Percentiles rank a stretch among this genome's conserved stretches.
phyloP scores from a whole-genome alignment of 768 basidiomycete species.

The Lactarius pseudohatsudake region DNA sequence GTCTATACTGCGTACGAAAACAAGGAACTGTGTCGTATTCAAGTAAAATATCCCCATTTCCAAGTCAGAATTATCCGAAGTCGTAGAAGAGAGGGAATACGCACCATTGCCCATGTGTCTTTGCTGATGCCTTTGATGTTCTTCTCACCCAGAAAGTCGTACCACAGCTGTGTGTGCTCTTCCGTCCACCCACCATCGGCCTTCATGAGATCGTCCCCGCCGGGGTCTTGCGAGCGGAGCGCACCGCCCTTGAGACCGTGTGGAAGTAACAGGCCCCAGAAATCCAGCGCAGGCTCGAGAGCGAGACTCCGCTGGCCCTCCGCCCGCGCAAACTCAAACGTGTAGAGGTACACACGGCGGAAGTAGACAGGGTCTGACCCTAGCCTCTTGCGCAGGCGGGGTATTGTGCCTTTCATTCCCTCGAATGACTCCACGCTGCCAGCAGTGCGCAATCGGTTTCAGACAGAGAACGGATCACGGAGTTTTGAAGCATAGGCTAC shows the following conservation, averaged over 20 bases:
- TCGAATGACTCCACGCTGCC: constrained; percentile 64
- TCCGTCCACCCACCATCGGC: constrained; percentile 56
- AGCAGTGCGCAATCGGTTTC: too few species aligned
- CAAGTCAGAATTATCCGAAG: background rate
- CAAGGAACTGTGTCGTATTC: constrained; percentile 56
- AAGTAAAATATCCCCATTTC: background rate
- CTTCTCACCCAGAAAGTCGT: constrained; percentile 66
- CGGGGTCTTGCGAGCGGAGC: constrained; percentile 45
- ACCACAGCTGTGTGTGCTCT: constrained; percentile 71
- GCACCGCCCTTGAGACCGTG: constrained; percentile 70
- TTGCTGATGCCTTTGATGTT: constrained; percentile 79
- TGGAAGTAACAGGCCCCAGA: constrained; percentile 77
- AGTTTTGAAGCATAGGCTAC: constrained; percentile 31
- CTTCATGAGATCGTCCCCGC: constrained; percentile 42
- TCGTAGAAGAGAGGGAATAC: constrained; percentile 32
- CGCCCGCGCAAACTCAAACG: constrained; percentile 75
- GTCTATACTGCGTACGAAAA: constrained; percentile 77
- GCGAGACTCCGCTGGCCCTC: constrained; percentile 79
- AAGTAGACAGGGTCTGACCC: constrained; percentile 69
- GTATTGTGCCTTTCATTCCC: constrained; percentile 57
- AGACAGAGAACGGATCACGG: background rate
- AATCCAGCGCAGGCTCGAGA: constrained; percentile 68
- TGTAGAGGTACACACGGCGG: constrained; percentile 71
- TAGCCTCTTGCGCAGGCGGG: constrained; percentile 56
- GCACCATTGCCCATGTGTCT: constrained; percentile 86